These are phyloP conservation scores for Fraxinus floribunda DNA, from an alignment of 305 asterid genomes.

Conservation along the genomic window DNA sequence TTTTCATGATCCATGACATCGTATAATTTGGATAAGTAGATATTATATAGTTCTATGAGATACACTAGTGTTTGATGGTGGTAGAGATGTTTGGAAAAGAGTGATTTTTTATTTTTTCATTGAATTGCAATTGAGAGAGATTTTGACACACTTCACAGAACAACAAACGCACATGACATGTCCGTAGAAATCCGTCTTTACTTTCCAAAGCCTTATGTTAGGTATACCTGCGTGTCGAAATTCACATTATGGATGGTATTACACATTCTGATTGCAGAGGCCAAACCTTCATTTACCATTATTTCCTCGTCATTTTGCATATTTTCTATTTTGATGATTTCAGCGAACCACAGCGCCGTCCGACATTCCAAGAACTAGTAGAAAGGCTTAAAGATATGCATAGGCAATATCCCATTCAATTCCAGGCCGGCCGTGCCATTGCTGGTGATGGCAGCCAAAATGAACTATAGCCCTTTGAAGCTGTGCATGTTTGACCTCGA, in stretches of 20 bases:
- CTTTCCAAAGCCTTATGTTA: background rate
- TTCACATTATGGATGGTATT: background rate
- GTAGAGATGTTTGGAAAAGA: background rate
- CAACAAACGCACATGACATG: background rate
- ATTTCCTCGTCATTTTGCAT: background rate
- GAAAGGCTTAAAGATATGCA: slow-evolving; percentile 78
- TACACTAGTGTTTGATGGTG: background rate
- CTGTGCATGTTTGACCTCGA: background rate
- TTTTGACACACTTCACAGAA: background rate
- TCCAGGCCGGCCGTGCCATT: slow-evolving; percentile 53
- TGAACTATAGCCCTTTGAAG: slow-evolving; percentile 31
- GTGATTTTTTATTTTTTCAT: background rate
- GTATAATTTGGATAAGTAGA: background rate
- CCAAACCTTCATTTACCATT: background rate
- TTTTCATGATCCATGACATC: background rate
- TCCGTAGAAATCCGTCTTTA: background rate
- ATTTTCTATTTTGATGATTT: slow-evolving; percentile 14
- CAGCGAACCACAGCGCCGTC: slow-evolving; percentile 79
- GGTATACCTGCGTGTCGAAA: background rate
- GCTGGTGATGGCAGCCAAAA: slow-evolving; percentile 46
- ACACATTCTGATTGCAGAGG: background rate
- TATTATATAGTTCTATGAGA: background rate
- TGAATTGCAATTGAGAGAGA: background rate
- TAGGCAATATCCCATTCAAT: slow-evolving; percentile 46
- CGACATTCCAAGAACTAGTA: slow-evolving; percentile 72